Percentiles rank a stretch among this genome's conserved stretches.
Conservation (phyloP, 2,329 filamentous ascomycete genomes). For the Scedosporium boydii region DNA sequence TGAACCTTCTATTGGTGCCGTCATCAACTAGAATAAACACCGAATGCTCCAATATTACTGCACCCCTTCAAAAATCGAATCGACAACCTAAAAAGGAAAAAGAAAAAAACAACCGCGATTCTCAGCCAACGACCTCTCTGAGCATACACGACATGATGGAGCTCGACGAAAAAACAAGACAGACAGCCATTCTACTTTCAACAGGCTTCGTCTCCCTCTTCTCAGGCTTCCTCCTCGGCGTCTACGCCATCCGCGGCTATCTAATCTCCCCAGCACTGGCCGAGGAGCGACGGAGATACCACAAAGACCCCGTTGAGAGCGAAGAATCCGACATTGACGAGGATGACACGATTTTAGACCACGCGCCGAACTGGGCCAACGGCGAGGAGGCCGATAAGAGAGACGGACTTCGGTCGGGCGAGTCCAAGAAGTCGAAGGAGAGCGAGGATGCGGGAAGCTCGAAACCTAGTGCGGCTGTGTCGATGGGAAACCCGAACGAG, state of each 20-base stretch:
- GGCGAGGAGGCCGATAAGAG: slow-evolving; percentile 47
- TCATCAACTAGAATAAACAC: not conserved
- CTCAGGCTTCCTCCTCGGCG: slow-evolving; percentile 70
- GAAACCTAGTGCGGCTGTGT: slow-evolving; percentile 10
- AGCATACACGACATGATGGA: not conserved
- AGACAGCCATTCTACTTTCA: slow-evolving; percentile 45
- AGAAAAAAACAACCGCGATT: not conserved
- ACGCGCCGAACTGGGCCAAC: slow-evolving; percentile 59
- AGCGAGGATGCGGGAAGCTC: slow-evolving; percentile 30
- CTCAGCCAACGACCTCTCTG: not conserved
- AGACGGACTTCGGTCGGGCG: slow-evolving; percentile 38
- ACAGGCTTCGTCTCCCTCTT: slow-evolving; percentile 67
- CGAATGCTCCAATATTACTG: too few species aligned
- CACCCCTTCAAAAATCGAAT: too few species aligned
- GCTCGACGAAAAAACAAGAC: not conserved
- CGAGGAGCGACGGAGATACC: slow-evolving; percentile 46
- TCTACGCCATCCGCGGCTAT: slow-evolving; percentile 59
- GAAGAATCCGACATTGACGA: slow-evolving; percentile 61
- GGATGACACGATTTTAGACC: slow-evolving; percentile 48
- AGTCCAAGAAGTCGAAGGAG: slow-evolving; percentile 24
- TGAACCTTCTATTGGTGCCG: too few species aligned
- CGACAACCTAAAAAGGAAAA: not conserved
- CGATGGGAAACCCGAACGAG: slow-evolving; percentile 41
- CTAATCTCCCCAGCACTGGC: slow-evolving; percentile 45
- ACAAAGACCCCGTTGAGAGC: slow-evolving; percentile 54